Evolutionary conservation across 2,329 filamentous ascomycete genomes (phyloP), one percentile per base, ranked within the genome.

Genomic region (Talaromyces islandicus): DNA sequence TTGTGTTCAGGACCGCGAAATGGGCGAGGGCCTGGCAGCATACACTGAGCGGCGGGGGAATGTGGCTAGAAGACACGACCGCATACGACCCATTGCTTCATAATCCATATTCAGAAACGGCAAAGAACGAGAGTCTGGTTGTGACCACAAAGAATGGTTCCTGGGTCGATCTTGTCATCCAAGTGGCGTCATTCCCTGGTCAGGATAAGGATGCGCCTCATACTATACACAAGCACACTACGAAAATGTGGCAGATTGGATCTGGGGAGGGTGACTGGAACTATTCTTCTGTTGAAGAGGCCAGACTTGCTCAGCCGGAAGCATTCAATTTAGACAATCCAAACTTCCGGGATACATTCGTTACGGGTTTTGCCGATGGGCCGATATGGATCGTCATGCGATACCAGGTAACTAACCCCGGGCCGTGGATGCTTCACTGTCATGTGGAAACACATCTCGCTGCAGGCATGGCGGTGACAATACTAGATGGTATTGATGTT

Each of bases 391-490:
- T 78, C 51, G 77, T 73, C 0, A 63, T 81, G 17, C 63, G 79
- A 41, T 83, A 82, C 60, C 74, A 79, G 52, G 76, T 77, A 0
- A 68, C 72, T 0, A 80, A 78, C 58, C 78, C 80, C 0, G 79
- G 80, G 0, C 73, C 78, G 0, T 82, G 75, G 60, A 65, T 83
- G 54, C 63, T 83, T 50, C 80, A 83, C 67, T 83, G 80, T 62
- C 80, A 83, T 66, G 77, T 82, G 19, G 72, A 79, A 63, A 75
- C 72, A 7, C 80, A 83, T 69, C 64, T 81, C 52, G 69, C 70
- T 25, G 78, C 78, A 0, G 79, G 78, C 0, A 82, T 82, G 79
- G 74, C 74, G 0, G 70, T 82, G 56, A 75, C 75, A 1, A 69
- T 82, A 7, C 64, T 82, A 21, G 80, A 83, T 65, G 79, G 79